Evolutionary conservation across 176 grass and related monocot genomes (phyloP).

Genomic region (Phyllostachys edulis): DNA sequence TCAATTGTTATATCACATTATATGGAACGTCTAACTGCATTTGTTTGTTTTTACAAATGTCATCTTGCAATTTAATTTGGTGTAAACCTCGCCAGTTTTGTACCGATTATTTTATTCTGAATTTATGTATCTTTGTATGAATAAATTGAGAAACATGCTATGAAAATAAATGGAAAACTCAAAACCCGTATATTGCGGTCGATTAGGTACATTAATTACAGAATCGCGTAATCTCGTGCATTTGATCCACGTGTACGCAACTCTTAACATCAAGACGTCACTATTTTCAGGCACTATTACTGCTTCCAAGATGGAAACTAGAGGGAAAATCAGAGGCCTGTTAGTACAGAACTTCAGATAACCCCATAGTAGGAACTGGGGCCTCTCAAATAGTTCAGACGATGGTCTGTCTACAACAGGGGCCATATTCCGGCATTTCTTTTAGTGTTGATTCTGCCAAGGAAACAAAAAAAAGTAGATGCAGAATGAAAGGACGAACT

Average conservation of each 20-base stretch:
- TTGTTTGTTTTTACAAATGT: neutral
- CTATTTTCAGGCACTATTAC: conserved; percentile 6
- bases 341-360: conserved; percentile 1
- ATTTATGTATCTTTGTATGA: neutral
- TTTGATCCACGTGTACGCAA: neutral
- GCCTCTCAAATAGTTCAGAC: neutral
- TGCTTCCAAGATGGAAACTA: neutral
- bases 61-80: neutral
- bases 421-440: neutral
- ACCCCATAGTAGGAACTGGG: neutral
- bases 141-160: neutral
- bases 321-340: neutral
- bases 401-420: neutral
- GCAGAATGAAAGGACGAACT: neutral
- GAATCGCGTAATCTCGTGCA: neutral
- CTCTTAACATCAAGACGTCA: neutral
- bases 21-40: neutral
- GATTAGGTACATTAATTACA: neutral
- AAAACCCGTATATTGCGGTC: neutral
- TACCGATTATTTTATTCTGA: neutral
- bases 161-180: neutral
- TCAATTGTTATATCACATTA: neutral
- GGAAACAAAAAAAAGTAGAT: conserved; percentile 16
- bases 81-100: neutral
- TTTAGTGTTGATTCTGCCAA: no score